Conservation (phyloP, 805 yeast genomes). For the Barnettozyma botsteinii region DNA sequence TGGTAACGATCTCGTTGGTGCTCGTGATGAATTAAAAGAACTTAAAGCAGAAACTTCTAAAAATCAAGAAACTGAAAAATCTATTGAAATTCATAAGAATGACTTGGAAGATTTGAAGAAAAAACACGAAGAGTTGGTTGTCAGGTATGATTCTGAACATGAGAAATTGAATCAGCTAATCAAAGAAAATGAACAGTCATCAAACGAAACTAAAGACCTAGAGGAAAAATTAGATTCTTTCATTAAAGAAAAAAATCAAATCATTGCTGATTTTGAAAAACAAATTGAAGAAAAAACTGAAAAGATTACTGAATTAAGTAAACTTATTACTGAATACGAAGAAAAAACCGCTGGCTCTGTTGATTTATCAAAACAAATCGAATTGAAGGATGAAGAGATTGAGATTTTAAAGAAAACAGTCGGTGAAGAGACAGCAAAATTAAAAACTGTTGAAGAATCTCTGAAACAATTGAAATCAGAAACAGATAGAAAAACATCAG, state of each 20-base stretch:
- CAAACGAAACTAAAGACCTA: background rate
- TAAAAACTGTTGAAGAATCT: background rate
- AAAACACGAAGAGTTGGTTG: constrained; percentile 32
- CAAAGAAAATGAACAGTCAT: constrained; percentile 6
- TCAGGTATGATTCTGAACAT: constrained; percentile 21
- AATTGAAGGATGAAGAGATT: background rate
- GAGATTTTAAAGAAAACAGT: background rate
- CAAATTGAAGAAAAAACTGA: constrained; percentile 8
- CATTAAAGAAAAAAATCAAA: background rate
- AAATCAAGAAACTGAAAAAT: constrained; percentile 9
- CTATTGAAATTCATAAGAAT: constrained; percentile 20
- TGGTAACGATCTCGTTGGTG: constrained; percentile 74
- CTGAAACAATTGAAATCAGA: background rate
- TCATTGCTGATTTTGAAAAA: background rate
- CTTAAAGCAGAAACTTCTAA: constrained; percentile 11
- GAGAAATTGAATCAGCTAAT: background rate
- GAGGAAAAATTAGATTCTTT: background rate
- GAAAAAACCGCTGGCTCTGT: background rate
- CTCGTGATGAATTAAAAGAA: constrained; percentile 52
- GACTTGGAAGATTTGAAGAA: constrained; percentile 27
- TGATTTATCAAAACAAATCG: background rate
- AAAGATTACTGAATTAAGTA: constrained; percentile 1
- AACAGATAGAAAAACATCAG: background rate
- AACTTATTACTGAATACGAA: constrained; percentile 5
- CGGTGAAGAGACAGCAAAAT: background rate